Conservation (phyloP, 2,329 filamentous ascomycete species). For the Penicillium sp. region DNA sequence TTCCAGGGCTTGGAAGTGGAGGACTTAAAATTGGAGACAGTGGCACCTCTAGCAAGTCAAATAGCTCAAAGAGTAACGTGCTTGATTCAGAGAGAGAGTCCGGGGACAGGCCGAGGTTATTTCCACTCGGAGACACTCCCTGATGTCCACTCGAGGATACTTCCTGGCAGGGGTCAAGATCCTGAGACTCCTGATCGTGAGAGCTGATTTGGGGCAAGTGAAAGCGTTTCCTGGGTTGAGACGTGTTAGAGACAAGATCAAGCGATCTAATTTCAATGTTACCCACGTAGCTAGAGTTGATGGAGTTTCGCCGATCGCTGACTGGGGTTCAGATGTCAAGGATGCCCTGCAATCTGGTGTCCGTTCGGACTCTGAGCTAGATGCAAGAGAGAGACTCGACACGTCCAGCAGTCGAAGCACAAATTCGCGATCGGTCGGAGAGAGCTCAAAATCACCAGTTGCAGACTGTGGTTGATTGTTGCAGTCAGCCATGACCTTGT, state of each 20-base stretch:
- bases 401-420: not conserved
- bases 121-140: not conserved
- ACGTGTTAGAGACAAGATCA: not conserved
- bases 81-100: not conserved
- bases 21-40: not conserved
- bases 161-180: not conserved
- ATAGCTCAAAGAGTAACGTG: conserved; percentile 5
- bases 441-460: not conserved
- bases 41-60: conserved; percentile 6
- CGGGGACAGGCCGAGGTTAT: not conserved
- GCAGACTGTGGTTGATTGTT: not conserved
- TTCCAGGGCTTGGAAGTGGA: not conserved
- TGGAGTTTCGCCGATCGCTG: not conserved
- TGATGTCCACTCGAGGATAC: not conserved
- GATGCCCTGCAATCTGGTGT: not conserved
- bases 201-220: not conserved
- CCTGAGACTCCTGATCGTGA: not conserved
- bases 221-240: not conserved
- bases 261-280: not conserved
- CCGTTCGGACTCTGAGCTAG: not conserved
- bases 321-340: not conserved
- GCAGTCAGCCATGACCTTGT: not conserved
- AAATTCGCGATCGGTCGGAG: not conserved
- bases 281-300: not conserved
- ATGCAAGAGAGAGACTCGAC: not conserved